Evolutionary conservation across 345 rosid genomes (phyloP).

Genomic region (Sisymbrium altissimum): DNA sequence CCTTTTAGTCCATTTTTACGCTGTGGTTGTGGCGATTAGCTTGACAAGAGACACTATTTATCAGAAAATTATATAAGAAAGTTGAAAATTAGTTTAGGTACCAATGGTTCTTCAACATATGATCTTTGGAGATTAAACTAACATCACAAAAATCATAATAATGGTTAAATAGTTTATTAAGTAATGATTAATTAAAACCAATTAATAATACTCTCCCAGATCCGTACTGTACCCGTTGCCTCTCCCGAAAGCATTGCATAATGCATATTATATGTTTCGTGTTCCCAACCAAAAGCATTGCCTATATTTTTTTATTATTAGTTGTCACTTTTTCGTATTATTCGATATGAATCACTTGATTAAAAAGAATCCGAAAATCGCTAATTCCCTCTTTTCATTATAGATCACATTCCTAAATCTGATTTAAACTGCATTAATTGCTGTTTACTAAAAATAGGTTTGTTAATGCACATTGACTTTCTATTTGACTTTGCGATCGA

Average conservation of each 20-base stretch:
- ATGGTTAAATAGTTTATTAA: background rate
- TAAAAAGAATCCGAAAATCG: background rate
- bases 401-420: background rate
- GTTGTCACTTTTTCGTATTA: background rate
- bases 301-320: background rate
- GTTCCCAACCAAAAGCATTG: slow-evolving; percentile 3
- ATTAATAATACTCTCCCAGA: slow-evolving; percentile 7
- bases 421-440: background rate
- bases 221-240: slow-evolving; percentile 30
- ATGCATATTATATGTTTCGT: slow-evolving; percentile 2
- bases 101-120: too few relatives aligned
- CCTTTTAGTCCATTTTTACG: background rate
- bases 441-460: background rate
- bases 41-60: background rate
- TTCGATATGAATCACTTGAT: background rate
- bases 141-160: background rate
- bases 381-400: background rate
- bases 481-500: slow-evolving; percentile 6
- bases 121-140: background rate
- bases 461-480: slow-evolving; percentile 23
- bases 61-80: background rate
- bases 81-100: background rate
- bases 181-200: background rate
- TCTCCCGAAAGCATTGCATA: slow-evolving; percentile 9
- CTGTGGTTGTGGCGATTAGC: background rate